Base-by-base conservation (phyloP, 2,329 filamentous ascomycete species). In the Ophiostoma sp. region DNA sequence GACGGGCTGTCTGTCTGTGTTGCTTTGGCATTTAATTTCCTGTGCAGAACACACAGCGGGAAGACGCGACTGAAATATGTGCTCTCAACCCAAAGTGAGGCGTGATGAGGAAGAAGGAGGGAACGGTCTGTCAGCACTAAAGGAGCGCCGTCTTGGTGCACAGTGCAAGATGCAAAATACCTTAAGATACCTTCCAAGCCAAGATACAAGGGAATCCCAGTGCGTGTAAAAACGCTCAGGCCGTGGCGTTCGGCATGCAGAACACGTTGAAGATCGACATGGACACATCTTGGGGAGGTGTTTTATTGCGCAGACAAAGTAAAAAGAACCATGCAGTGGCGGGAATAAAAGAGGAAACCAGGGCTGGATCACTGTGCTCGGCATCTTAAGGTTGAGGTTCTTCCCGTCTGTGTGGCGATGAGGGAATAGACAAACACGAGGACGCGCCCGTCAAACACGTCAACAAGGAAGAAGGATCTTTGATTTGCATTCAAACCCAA, bases 1-100 rank as follows among this genome's bases (percentile, higher is more conserved):
- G 55, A 59, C 25, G 28, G 28, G 28, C 36, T 22, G 33, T 33
- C 36, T 22, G 33, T 33, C 50, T 22, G 25, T 55, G 50, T 55
- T 55, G 33, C 59, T 64, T 42, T 9, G 25, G 59, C n/a, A 12
- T 57, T 42, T 64, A 42, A 64, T 64, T 64, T 64, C 59, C 59
- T 64, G 59, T 42, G 59, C 59, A 64, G 33, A 64, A 42, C 22
- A 28, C 9, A 64, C 33, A 63, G 11, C 55, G 55, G 59, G 33
- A 25, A 39, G n/a, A 25, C 33, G 59, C 33, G 59, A 63, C n/a
- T n/a, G 22, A 55, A 55, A 12, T 55, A 22, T 22, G n/a, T 42
- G 39, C 12, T n/a, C n/a, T n/a, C n/a, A n/a, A n/a, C 42, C 17
- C 17, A 33, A 31, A 59, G 15, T 33, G 59, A 63, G 59, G 59